A percentile compares a stretch with the other conserved stretches of the same genome.
Conservation (phyloP, 441 rosid species). For the Bocquillonia castaneifolia region DNA sequence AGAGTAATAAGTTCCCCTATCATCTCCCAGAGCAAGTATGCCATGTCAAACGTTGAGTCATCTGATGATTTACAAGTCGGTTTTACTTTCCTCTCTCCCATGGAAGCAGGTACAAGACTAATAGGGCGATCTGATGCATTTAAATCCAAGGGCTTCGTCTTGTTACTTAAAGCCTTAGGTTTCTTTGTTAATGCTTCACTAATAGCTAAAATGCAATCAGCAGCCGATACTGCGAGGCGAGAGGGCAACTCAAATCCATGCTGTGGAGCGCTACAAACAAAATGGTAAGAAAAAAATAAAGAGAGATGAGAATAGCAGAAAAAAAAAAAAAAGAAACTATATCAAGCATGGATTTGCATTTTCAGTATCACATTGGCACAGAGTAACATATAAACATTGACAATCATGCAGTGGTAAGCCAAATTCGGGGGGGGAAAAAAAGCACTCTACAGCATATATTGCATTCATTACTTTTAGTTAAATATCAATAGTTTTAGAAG, state of each 20-base stretch:
- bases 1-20: slow-evolving; percentile 47
- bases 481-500: background rate
- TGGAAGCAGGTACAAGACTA: slow-evolving; percentile 29
- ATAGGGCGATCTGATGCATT: slow-evolving; percentile 31
- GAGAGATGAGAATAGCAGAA: background rate
- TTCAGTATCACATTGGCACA: no score
- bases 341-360: no score
- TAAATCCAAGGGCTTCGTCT: slow-evolving; percentile 33
- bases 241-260: slow-evolving; percentile 84
- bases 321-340: background rate
- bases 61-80: slow-evolving; percentile 26
- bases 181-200: slow-evolving; percentile 68
- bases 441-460: background rate
- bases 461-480: background rate
- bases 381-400: background rate
- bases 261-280: slow-evolving; percentile 52
- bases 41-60: slow-evolving; percentile 32
- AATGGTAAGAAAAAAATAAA: slow-evolving; percentile 11
- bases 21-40: slow-evolving; percentile 58
- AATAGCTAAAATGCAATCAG: slow-evolving; percentile 76
- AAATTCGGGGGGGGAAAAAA: background rate
- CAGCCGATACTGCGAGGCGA: slow-evolving; percentile 81
- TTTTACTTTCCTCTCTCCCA: slow-evolving; percentile 40
- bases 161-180: slow-evolving; percentile 35
- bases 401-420: slow-evolving; percentile 4